phyloP scores from a whole-genome alignment of 192 early-diverging fungal species.

The Backusella luteola region DNA sequence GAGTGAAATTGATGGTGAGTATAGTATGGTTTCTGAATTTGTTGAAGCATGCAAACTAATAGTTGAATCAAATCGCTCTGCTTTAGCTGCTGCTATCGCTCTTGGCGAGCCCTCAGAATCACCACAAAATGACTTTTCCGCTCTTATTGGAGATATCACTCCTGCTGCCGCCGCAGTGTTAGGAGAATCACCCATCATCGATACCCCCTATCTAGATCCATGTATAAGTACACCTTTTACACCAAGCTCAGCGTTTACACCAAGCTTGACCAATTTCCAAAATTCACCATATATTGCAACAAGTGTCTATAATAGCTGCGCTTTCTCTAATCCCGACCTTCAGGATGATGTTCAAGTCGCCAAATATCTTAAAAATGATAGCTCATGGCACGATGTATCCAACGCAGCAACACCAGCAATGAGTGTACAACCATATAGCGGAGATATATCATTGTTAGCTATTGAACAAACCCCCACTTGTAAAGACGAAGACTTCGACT shows the following conservation, averaged over 20 bases:
- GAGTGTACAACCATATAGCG: not conserved
- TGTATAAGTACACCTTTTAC: slow-evolving; percentile 7
- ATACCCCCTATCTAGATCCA: slow-evolving; percentile 1
- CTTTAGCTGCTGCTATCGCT: slow-evolving; percentile 3
- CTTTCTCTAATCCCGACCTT: not conserved
- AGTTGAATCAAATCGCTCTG: not conserved
- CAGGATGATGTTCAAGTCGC: slow-evolving; percentile 9
- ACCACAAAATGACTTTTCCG: slow-evolving; percentile 1
- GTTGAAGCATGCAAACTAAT: slow-evolving; percentile 10
- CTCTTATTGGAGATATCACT: slow-evolving; percentile 3
- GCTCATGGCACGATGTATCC: not conserved
- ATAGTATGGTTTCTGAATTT: not conserved
- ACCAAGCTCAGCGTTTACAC: not conserved
- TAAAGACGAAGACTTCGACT: not conserved
- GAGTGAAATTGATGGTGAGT: slow-evolving; percentile 12
- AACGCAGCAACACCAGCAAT: slow-evolving; percentile 1
- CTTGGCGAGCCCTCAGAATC: not conserved
- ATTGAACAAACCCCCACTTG: not conserved
- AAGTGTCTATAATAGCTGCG: not conserved
- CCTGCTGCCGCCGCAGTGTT: slow-evolving; percentile 1
- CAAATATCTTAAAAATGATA: not conserved
- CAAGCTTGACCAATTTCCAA: not conserved
- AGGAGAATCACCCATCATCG: slow-evolving; percentile 1
- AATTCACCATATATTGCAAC: slow-evolving; percentile 5
- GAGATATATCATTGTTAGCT: slow-evolving; percentile 2